A percentile compares a stretch with the other conserved stretches of the same genome.
Evolutionary conservation across 495 filamentous ascomycete genomes (phyloP).

Genomic region (Penicillium angulare): DNA sequence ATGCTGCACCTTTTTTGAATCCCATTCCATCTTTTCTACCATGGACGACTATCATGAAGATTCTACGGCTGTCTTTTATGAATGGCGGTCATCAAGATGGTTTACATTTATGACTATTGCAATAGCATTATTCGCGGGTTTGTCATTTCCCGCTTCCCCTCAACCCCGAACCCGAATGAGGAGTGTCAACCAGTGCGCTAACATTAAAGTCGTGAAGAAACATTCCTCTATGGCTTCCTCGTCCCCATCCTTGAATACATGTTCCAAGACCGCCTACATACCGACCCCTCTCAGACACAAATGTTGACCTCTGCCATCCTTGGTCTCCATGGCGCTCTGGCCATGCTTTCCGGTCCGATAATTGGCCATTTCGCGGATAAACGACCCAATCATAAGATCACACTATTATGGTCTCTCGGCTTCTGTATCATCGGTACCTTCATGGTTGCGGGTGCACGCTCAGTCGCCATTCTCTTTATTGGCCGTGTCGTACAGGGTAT

Average conservation of each 20-base stretch:
- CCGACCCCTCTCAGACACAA: conserved; percentile 20
- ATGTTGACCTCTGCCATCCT: conserved; percentile 15
- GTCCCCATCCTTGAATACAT: conserved; percentile 28
- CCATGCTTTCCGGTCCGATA: conserved; percentile 17
- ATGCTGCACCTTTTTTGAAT: too few relatives aligned
- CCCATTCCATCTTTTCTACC: too few relatives aligned
- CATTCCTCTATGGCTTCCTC: conserved; percentile 28
- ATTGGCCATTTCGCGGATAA: conserved; percentile 31
- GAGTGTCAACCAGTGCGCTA: too few relatives aligned
- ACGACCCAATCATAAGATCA: conserved; percentile 12
- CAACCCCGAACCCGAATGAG: too few relatives aligned
- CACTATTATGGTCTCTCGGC: conserved; percentile 16
- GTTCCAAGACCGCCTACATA: conserved; percentile 23
- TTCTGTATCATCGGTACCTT: conserved; percentile 19
- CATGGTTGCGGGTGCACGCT: conserved; percentile 10
- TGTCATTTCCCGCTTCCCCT: too few relatives aligned
- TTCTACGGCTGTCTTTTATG: background rate
- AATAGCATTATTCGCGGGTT: background rate
- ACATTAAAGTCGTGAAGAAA: conserved; percentile 21
- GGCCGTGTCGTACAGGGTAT: conserved; percentile 19
- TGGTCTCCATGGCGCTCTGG: conserved; percentile 16
- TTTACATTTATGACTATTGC: background rate
- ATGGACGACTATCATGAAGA: too few relatives aligned
- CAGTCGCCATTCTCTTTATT: conserved; percentile 10
- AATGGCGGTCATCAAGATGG: background rate